Conservation (phyloP, 371 early-diverging fungal genomes). For the Syncephalastrum contaminatum region DNA sequence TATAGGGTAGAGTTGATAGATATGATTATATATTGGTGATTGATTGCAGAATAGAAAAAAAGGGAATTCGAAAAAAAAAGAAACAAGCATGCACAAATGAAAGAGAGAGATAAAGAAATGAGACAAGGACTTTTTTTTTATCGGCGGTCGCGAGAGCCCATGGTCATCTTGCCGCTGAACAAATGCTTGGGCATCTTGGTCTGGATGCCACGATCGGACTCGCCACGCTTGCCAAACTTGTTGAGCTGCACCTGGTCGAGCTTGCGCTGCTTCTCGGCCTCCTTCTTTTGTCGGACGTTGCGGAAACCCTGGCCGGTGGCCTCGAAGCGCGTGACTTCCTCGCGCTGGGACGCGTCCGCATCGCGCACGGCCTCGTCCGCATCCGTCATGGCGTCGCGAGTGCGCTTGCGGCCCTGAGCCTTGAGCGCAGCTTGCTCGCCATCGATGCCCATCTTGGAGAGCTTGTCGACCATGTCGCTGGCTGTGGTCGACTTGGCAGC, state of each 20-base stretch:
- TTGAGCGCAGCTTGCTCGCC: constrained; percentile 52
- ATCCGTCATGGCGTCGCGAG: constrained; percentile 43
- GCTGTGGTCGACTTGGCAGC: constrained; percentile 45
- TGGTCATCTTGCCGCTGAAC: constrained; percentile 90
- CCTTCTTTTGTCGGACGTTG: constrained; percentile 65
- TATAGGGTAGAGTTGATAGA: no score
- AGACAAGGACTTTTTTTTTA: constrained; percentile 32
- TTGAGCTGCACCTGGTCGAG: constrained; percentile 70
- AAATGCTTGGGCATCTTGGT: constrained; percentile 97
- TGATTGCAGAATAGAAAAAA: no score
- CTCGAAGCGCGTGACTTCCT: constrained; percentile 51
- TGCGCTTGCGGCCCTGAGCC: constrained; percentile 66
- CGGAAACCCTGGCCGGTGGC: constrained; percentile 78
- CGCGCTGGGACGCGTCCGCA: constrained; percentile 53
- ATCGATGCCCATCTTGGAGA: constrained; percentile 65
- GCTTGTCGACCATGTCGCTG: constrained; percentile 59
- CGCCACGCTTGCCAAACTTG: constrained; percentile 85
- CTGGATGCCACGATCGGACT: constrained; percentile 87
- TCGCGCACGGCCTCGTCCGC: constrained; percentile 57
- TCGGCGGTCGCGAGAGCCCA: constrained; percentile 83
- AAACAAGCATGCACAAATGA: no score
- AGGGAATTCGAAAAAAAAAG: no score
- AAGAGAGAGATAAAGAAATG: no score
- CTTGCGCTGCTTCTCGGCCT: constrained; percentile 76
- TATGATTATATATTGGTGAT: no score